Evolutionary conservation across 352 stramenopile genomes (phyloP).

Genomic region (Pythium rishiriense): DNA sequence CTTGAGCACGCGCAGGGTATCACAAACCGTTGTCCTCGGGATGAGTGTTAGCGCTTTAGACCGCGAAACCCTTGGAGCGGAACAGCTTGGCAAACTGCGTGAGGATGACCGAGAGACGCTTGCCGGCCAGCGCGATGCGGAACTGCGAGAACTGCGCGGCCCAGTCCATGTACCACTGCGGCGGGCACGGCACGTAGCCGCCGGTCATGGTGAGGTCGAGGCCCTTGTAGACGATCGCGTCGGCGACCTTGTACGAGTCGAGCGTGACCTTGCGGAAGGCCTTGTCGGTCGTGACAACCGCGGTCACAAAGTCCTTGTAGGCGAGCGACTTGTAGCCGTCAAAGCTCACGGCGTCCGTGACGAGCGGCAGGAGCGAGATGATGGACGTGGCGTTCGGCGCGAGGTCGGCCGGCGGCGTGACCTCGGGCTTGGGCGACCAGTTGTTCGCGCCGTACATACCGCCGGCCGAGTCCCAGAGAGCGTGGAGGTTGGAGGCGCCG

Average conservation of each 20-base stretch:
- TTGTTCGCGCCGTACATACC: conserved; percentile 56
- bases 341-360: conserved; percentile 20
- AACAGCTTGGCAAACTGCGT: conserved; percentile 31
- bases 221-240: conserved; percentile 27
- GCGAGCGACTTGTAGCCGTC: conserved; percentile 18
- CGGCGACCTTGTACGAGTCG: conserved; percentile 34
- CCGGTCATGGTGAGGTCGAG: conserved; percentile 26
- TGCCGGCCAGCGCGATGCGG: conserved; percentile 29
- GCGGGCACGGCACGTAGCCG: conserved; percentile 34
- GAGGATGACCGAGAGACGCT: conserved; percentile 36
- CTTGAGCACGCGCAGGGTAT: background rate
- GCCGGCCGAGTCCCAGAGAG: conserved; percentile 59
- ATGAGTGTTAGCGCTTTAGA: too few species aligned
- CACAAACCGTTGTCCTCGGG: background rate
- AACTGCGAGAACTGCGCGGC: conserved; percentile 24
- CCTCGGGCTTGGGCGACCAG: conserved; percentile 36
- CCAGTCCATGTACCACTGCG: conserved; percentile 28
- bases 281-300: conserved; percentile 23
- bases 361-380: conserved; percentile 20
- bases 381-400: conserved; percentile 50
- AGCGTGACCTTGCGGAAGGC: conserved; percentile 23
- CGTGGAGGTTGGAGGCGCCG: conserved; percentile 61
- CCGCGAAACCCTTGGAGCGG: conserved; percentile 16
- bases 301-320: conserved; percentile 12
- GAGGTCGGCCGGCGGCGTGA: conserved; percentile 14